Base-by-base conservation (phyloP, 768 basidiomycete genomes). In the Termitomyces heimii region DNA sequence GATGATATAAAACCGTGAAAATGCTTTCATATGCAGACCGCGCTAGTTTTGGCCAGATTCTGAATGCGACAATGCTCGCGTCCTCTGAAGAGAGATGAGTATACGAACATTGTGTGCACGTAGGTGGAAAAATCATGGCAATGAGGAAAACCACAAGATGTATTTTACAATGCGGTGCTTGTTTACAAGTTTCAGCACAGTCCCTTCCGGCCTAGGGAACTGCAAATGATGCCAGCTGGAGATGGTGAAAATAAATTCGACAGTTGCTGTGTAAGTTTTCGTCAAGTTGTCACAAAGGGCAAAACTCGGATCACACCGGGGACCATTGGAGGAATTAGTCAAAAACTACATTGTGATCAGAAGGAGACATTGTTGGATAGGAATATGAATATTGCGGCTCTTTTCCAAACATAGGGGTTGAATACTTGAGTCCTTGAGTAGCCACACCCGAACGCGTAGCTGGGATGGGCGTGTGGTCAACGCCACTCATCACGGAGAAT, bases 21-120 rank as follows among this genome's bases (percentile, higher is more conserved):
- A 72, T 9, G 68, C 55, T 20, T 63, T 53, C 20, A 63, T 63
- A 54, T 73, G 71, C 0, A 62, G 63, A 18, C 65, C 60, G 8
- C 68, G 48, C 72, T 71, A 72, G 56, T 72, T 66, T 16, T 51
- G 58, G 44, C 65, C 62, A 61, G 69, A 73, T 43, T 72, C 67
- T 49, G 72, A 68, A 48, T 62, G 62, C 8, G 69, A 66, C 6
- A 71, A 54, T 3, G 58, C 63, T 1, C 65, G 54, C 26, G 65
- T 69, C 28, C 65, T 62, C 46, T 68, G 68, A 57, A 73, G 56
- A 44, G 67, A 58, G 14, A 66, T 61, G 6, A 61, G 62, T 7
- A 73, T 51, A 20, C 69, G 71, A 42, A 73, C 67, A 42, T 69
- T 67, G 58, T 71, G 65, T 31, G 65, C 64, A 28, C 66, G 50